Evolutionary conservation across 139 green algal genomes (phyloP), one percentile per base, ranked within the genome.

Genomic region (Picochlorum sp.): DNA sequence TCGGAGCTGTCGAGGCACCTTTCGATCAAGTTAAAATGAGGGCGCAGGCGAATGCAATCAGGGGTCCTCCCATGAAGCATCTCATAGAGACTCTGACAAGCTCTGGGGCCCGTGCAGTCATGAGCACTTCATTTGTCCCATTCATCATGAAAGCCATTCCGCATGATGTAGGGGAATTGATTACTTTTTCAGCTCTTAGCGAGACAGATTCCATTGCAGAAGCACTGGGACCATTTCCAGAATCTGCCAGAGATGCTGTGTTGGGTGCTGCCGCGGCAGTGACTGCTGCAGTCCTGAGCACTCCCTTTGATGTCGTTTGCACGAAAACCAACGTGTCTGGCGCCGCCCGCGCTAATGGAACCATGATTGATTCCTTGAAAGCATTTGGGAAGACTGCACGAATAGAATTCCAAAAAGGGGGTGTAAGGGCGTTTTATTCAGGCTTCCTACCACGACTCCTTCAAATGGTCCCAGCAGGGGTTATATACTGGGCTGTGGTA

Each of bases 281-380:
- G 28, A 77, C 81, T 10, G 77, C 81, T 21, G 84, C 86, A 13
- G 55, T 90, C 3, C 60, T 79, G 6, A 81, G 65, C 56, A 92
- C 88, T 81, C 85, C 85, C 7, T 84, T 78, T 55, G 85, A 92
- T 71, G 68, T 75, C 8, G 71, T 89, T 31, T 87, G 50, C 68
- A 87, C 79, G 0, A 78, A 78, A 61, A 83, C 89, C 67, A 80
- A 86, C 51, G 28, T 79, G 23, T 7, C 21, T 8, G 21, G 8
- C 9, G 21, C 9, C 23, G 31, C 34, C 23, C n/a, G 5, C 20
- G 3, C 26, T 13, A 20, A 16, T 45, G 64, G 56, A 54, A 54
- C n/a, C 2, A 54, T 45, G 15, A 11, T 14, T 9, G 31, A 38
- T 26, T 24, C 24, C 13, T 59, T 66, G 13, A 38, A 20, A 18